Conservation (phyloP, 2,329 filamentous ascomycete species). For the Cordyceps cateniannulata region DNA sequence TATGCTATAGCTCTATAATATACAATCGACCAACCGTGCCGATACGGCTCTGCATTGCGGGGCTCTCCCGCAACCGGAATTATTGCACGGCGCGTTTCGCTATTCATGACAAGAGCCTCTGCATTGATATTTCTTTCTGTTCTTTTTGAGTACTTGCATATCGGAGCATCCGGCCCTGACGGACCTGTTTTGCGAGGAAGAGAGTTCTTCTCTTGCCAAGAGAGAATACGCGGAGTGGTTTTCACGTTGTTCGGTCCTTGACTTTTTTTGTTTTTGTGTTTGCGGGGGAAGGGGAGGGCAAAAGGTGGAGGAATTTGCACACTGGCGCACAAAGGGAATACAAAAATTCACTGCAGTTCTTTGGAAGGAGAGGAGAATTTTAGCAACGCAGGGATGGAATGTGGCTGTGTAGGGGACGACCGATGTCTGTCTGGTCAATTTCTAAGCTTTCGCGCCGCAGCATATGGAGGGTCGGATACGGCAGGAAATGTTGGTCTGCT, state of each 20-base stretch:
- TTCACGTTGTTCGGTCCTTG: background rate
- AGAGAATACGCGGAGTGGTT: background rate
- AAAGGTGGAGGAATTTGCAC: background rate
- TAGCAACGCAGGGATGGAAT: background rate
- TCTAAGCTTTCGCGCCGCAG: background rate
- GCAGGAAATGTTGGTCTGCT: background rate
- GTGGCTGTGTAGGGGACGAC: background rate
- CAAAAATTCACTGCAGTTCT: background rate
- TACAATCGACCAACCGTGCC: background rate
- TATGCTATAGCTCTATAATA: slow-evolving; percentile 5
- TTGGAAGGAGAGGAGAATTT: background rate
- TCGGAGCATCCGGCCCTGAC: background rate
- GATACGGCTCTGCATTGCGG: background rate
- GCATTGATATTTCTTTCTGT: background rate
- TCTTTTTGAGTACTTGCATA: slow-evolving; percentile 4
- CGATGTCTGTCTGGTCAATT: background rate
- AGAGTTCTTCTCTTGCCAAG: background rate
- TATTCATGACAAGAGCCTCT: background rate
- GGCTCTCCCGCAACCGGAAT: background rate
- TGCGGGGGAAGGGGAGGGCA: too few relatives aligned
- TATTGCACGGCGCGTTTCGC: background rate
- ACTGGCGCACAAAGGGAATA: slow-evolving; percentile 7
- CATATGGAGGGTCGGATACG: background rate
- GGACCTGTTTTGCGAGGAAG: background rate
- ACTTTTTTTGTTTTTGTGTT: background rate